Conservation (phyloP, 768 basidiomycete species). For the Cyclocybe aegerita region DNA sequence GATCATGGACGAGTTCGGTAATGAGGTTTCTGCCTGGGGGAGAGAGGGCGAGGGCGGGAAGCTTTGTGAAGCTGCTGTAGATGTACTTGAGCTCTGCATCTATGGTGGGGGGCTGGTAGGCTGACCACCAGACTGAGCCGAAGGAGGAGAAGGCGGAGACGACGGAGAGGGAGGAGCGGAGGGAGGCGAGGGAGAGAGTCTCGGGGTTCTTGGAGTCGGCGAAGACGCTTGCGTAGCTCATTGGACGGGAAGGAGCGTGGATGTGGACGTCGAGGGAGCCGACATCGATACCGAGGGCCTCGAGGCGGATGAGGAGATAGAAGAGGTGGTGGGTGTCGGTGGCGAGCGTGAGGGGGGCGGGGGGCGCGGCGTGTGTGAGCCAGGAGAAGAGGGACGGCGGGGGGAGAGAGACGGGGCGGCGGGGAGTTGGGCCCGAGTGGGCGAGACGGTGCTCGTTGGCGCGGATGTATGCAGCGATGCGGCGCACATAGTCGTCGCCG, state of each 20-base stretch:
- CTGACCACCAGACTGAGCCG: constrained; percentile 72
- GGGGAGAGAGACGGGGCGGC: constrained; percentile 29
- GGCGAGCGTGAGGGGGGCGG: constrained; percentile 57
- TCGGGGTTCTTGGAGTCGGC: constrained; percentile 64
- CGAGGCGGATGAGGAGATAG: constrained; percentile 85
- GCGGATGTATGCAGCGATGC: constrained; percentile 69
- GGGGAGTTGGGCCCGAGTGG: constrained; percentile 52
- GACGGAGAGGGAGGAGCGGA: constrained; percentile 73
- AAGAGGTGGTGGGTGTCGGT: constrained; percentile 84
- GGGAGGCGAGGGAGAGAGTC: constrained; percentile 68
- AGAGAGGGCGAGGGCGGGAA: constrained; percentile 73
- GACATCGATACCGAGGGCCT: constrained; percentile 73
- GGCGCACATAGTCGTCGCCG: constrained; percentile 76
- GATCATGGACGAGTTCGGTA: constrained; percentile 64
- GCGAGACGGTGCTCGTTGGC: constrained; percentile 74
- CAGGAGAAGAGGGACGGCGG: constrained; percentile 55
- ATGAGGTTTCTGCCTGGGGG: constrained; percentile 67
- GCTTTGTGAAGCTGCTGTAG: constrained; percentile 87
- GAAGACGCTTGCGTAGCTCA: constrained; percentile 68
- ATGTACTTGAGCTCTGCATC: constrained; percentile 82
- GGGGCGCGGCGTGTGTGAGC: constrained; percentile 33
- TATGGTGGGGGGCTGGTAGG: constrained; percentile 53
- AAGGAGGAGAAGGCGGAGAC: constrained; percentile 71
- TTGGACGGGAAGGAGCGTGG: constrained; percentile 71
- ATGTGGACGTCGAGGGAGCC: constrained; percentile 80